Conservation (phyloP, 192 early-diverging fungal species). For the Fimicolochytrium jonesii region DNA sequence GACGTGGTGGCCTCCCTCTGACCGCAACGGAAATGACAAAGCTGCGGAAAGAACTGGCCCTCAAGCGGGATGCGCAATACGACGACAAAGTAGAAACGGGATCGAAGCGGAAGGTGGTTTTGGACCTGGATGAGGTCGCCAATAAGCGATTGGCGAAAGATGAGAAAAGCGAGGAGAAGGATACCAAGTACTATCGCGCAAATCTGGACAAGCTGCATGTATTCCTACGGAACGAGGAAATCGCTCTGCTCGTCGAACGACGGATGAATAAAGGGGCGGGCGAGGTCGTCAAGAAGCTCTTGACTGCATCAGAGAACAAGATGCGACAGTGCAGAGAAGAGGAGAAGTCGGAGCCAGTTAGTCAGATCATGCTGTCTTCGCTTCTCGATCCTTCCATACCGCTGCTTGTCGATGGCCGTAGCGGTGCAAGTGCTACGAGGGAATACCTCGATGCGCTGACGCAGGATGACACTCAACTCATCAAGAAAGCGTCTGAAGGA, state of each 20-base stretch:
- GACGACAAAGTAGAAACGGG: conserved; percentile 23
- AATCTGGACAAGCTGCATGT: conserved; percentile 31
- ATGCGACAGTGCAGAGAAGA: conserved; percentile 33
- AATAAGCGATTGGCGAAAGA: conserved; percentile 3
- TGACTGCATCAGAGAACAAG: conserved; percentile 13
- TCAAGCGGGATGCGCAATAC: conserved; percentile 20
- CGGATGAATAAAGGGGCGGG: conserved; percentile 30
- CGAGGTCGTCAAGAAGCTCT: conserved; percentile 27
- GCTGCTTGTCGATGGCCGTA: conserved; percentile 12
- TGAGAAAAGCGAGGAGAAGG: conserved; percentile 1
- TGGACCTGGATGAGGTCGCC: conserved; percentile 26
- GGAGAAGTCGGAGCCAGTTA: conserved; percentile 11
- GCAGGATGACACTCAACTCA: conserved; percentile 27
- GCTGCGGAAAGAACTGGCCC: conserved; percentile 18
- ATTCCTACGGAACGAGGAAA: conserved; percentile 22
- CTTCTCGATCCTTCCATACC: neutral
- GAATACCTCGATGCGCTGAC: conserved; percentile 39
- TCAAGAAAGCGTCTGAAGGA: conserved; percentile 35
- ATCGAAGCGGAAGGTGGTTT: conserved; percentile 37
- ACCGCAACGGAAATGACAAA: conserved; percentile 42
- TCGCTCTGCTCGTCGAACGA: conserved; percentile 21
- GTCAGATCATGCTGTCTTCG: conserved; percentile 15
- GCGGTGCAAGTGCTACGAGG: neutral
- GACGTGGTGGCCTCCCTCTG: conserved; percentile 32
- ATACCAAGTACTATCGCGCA: conserved; percentile 21